Conservation (phyloP, 306 rosid species). For the Trifolium dubium region DNA sequence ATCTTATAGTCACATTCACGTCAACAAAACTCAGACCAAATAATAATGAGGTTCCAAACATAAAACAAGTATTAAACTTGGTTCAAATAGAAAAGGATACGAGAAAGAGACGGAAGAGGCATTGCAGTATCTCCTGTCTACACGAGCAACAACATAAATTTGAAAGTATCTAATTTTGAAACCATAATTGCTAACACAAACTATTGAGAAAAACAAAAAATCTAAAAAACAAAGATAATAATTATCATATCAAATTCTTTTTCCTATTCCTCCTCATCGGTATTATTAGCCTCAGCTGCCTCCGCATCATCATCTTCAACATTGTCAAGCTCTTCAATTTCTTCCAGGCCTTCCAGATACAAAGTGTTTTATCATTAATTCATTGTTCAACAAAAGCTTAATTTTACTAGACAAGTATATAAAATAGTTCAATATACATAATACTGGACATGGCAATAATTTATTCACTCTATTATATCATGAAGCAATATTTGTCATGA, state of each 20-base stretch:
- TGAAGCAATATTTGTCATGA: too few relatives aligned
- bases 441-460: conserved; percentile 13
- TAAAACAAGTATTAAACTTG: too few relatives aligned
- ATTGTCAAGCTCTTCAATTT: conserved; percentile 53
- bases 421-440: conserved; percentile 5
- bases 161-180: conserved; percentile 21
- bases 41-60: conserved; percentile 23
- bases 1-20: not conserved
- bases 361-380: conserved; percentile 27
- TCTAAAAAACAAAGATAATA: conserved; percentile 20
- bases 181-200: not conserved
- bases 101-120: conserved; percentile 61
- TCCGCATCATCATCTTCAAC: conserved; percentile 67
- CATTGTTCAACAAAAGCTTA: conserved; percentile 4
- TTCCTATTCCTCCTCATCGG: conserved; percentile 66
- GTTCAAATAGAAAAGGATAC: conserved; percentile 60
- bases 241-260: conserved; percentile 64
- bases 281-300: conserved; percentile 59
- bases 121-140: conserved; percentile 69
- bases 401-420: conserved; percentile 17
- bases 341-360: conserved; percentile 47
- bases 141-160: conserved; percentile 41
- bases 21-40: not conserved
- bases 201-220: conserved; percentile 20
- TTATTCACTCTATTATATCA: conserved; percentile 2